These are phyloP conservation scores for Cyclotella sp. DNA, from an alignment of 108 stramenopile species.

Conservation along the genomic window DNA sequence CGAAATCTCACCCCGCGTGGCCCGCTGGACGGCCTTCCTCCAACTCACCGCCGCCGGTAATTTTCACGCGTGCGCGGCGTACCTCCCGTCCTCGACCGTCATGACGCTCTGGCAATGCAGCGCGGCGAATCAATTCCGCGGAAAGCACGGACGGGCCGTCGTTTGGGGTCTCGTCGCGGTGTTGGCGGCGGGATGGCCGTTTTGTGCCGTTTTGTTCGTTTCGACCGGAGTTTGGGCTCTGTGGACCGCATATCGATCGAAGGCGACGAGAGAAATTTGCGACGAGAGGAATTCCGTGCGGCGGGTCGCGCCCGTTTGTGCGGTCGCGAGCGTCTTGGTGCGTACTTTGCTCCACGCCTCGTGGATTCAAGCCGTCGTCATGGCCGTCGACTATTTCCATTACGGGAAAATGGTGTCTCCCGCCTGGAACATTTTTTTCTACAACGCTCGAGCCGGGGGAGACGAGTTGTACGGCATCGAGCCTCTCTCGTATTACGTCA, in stretches of 20 bases:
- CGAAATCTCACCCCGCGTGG: conserved; percentile 1
- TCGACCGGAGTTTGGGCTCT: conserved; percentile 85
- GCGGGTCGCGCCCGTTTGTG: conserved; percentile 9
- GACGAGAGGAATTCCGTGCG: conserved; percentile 40
- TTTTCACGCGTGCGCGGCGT: conserved; percentile 77
- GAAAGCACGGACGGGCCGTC: conserved; percentile 53
- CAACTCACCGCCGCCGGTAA: conserved; percentile 78
- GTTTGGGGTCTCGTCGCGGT: conserved; percentile 79
- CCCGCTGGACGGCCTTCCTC: conserved; percentile 58
- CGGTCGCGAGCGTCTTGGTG: conserved; percentile 24
- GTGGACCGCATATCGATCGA: conserved; percentile 28
- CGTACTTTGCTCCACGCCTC: conserved; percentile 44
- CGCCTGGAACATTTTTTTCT: conserved; percentile 76
- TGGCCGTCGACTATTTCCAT: conserved; percentile 66
- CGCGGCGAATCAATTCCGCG: conserved; percentile 60
- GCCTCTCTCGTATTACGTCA: conserved; percentile 91
- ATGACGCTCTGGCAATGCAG: conserved; percentile 67
- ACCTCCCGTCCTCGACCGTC: conserved; percentile 82
- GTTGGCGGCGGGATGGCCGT: conserved; percentile 95
- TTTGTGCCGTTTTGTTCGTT: conserved; percentile 92
- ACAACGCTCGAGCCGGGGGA: conserved; percentile 82
- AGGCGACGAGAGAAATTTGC: no score
- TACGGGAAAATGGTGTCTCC: conserved; percentile 71
- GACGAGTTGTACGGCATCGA: conserved; percentile 97
- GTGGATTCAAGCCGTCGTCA: conserved; percentile 57